phyloP scores from a whole-genome alignment of 352 stramenopile genomes.

The Globisporangium irregulare region DNA sequence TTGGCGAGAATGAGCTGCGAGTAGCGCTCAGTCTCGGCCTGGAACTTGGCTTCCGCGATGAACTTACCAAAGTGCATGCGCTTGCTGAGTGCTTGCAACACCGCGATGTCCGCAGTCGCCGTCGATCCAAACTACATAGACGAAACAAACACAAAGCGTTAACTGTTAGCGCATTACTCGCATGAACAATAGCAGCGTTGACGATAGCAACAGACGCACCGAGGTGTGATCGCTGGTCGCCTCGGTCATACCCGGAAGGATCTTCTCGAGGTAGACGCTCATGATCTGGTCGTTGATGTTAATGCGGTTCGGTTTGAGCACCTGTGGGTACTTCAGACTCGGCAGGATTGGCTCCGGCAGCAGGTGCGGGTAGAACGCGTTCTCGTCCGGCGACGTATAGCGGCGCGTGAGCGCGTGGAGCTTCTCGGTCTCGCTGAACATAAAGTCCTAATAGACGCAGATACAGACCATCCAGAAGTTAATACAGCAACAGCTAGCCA shows the following conservation, averaged over 20 bases:
- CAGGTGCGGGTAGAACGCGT: constrained; percentile 95
- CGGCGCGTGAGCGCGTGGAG: constrained; percentile 91
- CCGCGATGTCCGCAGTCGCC: constrained; percentile 87
- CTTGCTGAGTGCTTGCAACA: constrained; percentile 95
- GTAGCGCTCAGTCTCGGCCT: constrained; percentile 89
- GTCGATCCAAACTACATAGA: constrained; percentile 69
- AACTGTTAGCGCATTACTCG: not conserved
- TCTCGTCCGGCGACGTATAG: constrained; percentile 98
- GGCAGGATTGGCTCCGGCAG: constrained; percentile 91
- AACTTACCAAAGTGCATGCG: constrained; percentile 99
- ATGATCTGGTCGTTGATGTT: constrained; percentile 99
- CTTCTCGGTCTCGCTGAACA: constrained; percentile 97
- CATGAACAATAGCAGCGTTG: not conserved
- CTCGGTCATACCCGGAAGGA: constrained; percentile 90
- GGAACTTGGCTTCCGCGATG: constrained; percentile 97
- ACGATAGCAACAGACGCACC: constrained; percentile 24
- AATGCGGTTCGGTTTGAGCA: constrained; percentile 93
- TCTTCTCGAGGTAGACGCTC: constrained; percentile 94
- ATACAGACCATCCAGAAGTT: not conserved
- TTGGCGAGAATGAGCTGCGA: constrained; percentile 90
- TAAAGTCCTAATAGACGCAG: constrained; percentile 88
- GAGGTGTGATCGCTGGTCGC: constrained; percentile 87
- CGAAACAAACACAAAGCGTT: not conserved
- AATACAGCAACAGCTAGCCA: not conserved
- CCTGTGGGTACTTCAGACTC: constrained; percentile 89